Evolutionary conservation across 768 basidiomycete species (phyloP).

Genomic region (Rhizopogon roseolus): DNA sequence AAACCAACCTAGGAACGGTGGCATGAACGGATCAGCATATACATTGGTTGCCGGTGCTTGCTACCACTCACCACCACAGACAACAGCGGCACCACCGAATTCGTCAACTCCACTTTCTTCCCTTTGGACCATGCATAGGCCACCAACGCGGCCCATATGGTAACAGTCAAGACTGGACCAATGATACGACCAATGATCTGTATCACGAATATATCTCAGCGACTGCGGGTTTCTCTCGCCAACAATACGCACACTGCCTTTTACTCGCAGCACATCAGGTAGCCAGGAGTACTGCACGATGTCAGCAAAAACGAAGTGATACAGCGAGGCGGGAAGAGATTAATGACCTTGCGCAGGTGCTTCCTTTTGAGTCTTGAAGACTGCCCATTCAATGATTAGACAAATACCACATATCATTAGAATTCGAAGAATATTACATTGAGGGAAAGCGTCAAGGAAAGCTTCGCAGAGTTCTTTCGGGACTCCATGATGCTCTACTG

Average conservation of each 20-base stretch:
- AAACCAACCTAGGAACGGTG: slow-evolving; percentile 63
- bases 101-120: slow-evolving; percentile 60
- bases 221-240: slow-evolving; percentile 4
- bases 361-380: slow-evolving; percentile 45
- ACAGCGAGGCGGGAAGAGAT: neutral
- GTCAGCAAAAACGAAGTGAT: neutral
- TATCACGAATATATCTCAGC: neutral
- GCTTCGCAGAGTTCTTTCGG: slow-evolving; percentile 5
- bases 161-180: slow-evolving; percentile 83
- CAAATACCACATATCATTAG: neutral
- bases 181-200: slow-evolving; percentile 70
- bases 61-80: slow-evolving; percentile 76
- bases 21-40: slow-evolving; percentile 4
- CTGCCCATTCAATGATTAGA: slow-evolving; percentile 13
- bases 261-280: slow-evolving; percentile 78
- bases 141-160: slow-evolving; percentile 61
- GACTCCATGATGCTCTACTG: slow-evolving; percentile 18
- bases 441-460: slow-evolving; percentile 13
- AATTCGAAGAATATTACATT: slow-evolving; percentile 17
- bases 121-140: slow-evolving; percentile 58
- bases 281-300: slow-evolving; percentile 75
- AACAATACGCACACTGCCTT: slow-evolving; percentile 64
- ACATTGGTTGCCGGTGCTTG: neutral
- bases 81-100: slow-evolving; percentile 82
- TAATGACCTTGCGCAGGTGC: slow-evolving; percentile 45